Conservation (phyloP, 306 rosid species). For the Psophocarpus tetragonolobus region DNA sequence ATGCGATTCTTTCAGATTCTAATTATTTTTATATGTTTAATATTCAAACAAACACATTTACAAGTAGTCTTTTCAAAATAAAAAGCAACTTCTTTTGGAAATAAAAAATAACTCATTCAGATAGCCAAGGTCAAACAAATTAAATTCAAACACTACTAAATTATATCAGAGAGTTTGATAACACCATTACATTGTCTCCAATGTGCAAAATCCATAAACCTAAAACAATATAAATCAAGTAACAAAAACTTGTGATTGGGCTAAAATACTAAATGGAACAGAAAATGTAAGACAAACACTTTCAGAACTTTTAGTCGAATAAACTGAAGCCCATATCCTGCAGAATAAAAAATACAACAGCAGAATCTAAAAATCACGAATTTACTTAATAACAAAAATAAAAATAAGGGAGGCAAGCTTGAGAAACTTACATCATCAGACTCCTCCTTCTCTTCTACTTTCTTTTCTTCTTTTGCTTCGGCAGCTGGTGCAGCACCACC, state of each 20-base stretch:
- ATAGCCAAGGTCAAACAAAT: not conserved
- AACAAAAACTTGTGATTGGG: slow-evolving; percentile 35
- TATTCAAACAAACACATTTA: not conserved
- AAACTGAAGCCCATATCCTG: slow-evolving; percentile 86
- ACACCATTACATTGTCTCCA: slow-evolving; percentile 39
- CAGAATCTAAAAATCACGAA: not conserved
- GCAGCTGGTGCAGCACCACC: slow-evolving; percentile 59
- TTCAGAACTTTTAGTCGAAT: slow-evolving; percentile 48
- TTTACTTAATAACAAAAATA: not conserved
- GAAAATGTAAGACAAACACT: slow-evolving; percentile 28
- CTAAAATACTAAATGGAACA: slow-evolving; percentile 31
- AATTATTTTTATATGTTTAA: too few relatives aligned
- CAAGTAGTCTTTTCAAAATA: not conserved
- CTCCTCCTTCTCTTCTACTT: slow-evolving; percentile 78
- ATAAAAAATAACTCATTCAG: not conserved
- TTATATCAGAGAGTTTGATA: slow-evolving; percentile 16
- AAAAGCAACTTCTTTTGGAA: not conserved
- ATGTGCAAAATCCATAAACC: slow-evolving; percentile 35
- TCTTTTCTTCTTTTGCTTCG: slow-evolving; percentile 71
- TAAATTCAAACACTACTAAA: slow-evolving; percentile 25
- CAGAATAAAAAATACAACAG: slow-evolving; percentile 14
- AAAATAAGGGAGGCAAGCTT: not conserved
- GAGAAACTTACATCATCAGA: slow-evolving; percentile 64
- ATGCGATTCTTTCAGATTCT: not conserved
- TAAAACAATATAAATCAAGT: slow-evolving; percentile 39